Evolutionary conservation across 352 stramenopile species (phyloP).

Genomic region (Phytophthora sp.): DNA sequence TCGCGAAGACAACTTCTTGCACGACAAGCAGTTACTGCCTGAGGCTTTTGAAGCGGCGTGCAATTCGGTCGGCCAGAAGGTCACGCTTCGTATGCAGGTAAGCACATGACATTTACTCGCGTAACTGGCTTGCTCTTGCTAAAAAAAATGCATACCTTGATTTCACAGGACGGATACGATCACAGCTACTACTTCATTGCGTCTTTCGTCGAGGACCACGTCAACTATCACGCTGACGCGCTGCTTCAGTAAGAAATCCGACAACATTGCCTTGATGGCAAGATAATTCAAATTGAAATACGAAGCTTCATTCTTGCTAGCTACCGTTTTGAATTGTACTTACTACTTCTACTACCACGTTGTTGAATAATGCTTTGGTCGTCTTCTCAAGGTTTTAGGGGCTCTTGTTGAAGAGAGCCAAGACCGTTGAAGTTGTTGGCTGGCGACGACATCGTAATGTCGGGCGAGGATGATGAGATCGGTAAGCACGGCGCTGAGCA

Average conservation of each 20-base stretch:
- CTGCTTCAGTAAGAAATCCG: slow-evolving; percentile 58
- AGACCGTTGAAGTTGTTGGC: slow-evolving; percentile 24
- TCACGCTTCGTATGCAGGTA: slow-evolving; percentile 82
- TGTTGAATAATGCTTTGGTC: background rate
- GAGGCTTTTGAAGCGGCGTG: slow-evolving; percentile 89
- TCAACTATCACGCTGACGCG: slow-evolving; percentile 93
- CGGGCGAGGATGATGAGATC: slow-evolving; percentile 24
- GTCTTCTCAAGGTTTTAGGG: slow-evolving; percentile 16
- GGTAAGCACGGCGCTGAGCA: slow-evolving; percentile 47
- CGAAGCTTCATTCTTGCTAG: slow-evolving; percentile 26
- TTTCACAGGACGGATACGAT: slow-evolving; percentile 92
- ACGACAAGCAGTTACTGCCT: slow-evolving; percentile 91
- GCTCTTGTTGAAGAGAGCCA: slow-evolving; percentile 40
- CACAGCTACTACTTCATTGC: slow-evolving; percentile 99
- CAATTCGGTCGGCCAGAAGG: slow-evolving; percentile 78
- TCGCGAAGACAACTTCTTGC: slow-evolving; percentile 88
- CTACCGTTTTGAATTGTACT: slow-evolving; percentile 18
- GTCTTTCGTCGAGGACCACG: slow-evolving; percentile 96
- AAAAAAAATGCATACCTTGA: too few species aligned
- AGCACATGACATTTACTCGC: too few species aligned
- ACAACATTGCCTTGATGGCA: background rate
- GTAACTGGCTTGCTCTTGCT: too few species aligned
- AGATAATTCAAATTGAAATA: slow-evolving; percentile 32
- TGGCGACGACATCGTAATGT: slow-evolving; percentile 28
- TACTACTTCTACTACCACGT: slow-evolving; percentile 25